phyloP scores from a whole-genome alignment of 2,329 filamentous ascomycete genomes.

The Neobulgaria alba region DNA sequence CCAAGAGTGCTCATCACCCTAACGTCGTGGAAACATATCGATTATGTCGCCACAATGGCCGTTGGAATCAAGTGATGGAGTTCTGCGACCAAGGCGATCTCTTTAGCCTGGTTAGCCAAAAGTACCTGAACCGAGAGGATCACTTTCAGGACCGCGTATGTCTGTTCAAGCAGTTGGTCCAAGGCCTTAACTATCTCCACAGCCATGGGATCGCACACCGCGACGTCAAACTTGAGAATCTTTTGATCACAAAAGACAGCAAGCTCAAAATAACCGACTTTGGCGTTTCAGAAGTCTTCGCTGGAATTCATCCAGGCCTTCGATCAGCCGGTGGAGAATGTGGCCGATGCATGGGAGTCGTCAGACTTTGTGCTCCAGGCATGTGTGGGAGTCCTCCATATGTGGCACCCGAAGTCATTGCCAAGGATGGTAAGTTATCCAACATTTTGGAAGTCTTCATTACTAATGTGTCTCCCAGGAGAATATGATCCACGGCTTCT shows the following conservation, averaged over 20 bases:
- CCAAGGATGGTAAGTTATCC: conserved; percentile 43
- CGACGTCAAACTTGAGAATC: conserved; percentile 84
- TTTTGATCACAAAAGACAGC: conserved; percentile 69
- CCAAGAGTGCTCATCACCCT: conserved; percentile 75
- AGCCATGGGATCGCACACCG: conserved; percentile 79
- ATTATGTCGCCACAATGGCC: conserved; percentile 63
- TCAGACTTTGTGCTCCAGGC: conserved; percentile 66
- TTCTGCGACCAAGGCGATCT: conserved; percentile 79
- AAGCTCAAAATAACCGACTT: conserved; percentile 89
- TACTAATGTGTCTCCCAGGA: conserved; percentile 25
- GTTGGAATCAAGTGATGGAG: conserved; percentile 92
- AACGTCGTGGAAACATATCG: conserved; percentile 73
- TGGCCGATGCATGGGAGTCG: conserved; percentile 61
- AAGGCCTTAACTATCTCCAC: conserved; percentile 76
- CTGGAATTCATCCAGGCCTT: conserved; percentile 70
- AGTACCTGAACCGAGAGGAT: conserved; percentile 56
- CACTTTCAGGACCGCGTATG: conserved; percentile 64
- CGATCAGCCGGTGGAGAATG: conserved; percentile 65
- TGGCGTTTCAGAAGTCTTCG: conserved; percentile 80
- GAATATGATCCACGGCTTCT: conserved; percentile 67
- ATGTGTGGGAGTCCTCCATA: conserved; percentile 82
- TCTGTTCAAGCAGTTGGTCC: conserved; percentile 81
- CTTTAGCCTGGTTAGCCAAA: conserved; percentile 64
- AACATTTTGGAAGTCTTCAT: not conserved
- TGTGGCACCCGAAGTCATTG: conserved; percentile 76